Evolutionary conservation across 2,329 filamentous ascomycete species (phyloP), one percentile per base, ranked within the genome.

Genomic region (Xylaria multiplex): DNA sequence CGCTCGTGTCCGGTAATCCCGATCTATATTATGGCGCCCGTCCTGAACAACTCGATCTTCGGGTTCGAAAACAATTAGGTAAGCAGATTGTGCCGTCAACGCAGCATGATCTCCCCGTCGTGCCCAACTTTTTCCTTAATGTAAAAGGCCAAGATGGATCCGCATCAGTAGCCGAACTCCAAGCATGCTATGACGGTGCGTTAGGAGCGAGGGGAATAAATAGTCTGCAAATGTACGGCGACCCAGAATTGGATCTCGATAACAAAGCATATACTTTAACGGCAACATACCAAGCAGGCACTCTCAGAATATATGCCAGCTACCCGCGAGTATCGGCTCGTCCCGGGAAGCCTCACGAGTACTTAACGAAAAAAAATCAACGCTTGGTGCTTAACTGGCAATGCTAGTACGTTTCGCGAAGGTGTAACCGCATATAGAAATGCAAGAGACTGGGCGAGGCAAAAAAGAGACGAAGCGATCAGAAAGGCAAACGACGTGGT

Each of bases 1-100:
- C 19, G 16, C 49, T 62, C 27, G 59, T 62, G 14, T 40, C 49
- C 5, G 59, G 59, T 24, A 62, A 62, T 55, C 59, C 49, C 2
- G 59, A 62, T 62, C 40, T 7, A 27, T 62, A 62, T 27, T 46
- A 62, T 16, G 49, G 50, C 50, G 50, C 53, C 19, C 46, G 66
- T 50, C 46, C 43, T 53, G 53, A 59, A 62, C 59, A 65, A 24
- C 35, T 56, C 0, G 7, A 46, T 56, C 37, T 3, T 42, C 43
- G 62, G 66, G n/a, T 43, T 45, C 16, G 45, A 19, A 37, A 16
- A 16, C 13, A 63, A n/a, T 52, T 74, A 27, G 49, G 37, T 55
- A 27, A 42, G 37, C 49, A 71, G 14, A 70, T 73, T 30, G 67
- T 73, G 2, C 65, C 57, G 52, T 70, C 68, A 52, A 74, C 67